Percentiles rank a stretch among this genome's conserved stretches.
These are phyloP conservation scores for Fallopia convolvulus DNA, from an alignment of 148 eudicot species.

Conservation along the genomic window DNA sequence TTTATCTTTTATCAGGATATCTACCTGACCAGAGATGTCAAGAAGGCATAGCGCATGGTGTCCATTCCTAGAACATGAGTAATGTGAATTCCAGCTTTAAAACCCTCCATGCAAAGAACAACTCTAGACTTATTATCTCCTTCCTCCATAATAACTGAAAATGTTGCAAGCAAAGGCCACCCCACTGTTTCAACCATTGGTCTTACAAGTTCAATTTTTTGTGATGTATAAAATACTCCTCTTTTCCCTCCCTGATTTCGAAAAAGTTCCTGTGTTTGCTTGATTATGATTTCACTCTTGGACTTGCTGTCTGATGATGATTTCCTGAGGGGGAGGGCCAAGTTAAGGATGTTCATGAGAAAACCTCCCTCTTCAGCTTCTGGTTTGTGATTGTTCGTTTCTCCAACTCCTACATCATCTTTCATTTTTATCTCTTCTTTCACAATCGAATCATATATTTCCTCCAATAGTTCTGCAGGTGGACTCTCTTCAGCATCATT, in stretches of 20 bases:
- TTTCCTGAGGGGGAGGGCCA: slow-evolving; percentile 74
- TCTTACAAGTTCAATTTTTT: slow-evolving; percentile 71
- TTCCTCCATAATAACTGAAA: slow-evolving; percentile 96
- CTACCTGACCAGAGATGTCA: slow-evolving; percentile 88
- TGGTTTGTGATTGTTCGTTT: slow-evolving; percentile 61
- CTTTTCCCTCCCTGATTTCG: slow-evolving; percentile 66
- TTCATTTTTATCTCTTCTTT: slow-evolving; percentile 96
- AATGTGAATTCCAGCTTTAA: slow-evolving; percentile 87
- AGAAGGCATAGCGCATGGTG: slow-evolving; percentile 97
- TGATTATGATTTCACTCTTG: slow-evolving; percentile 79
- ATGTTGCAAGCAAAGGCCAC: slow-evolving; percentile 98
- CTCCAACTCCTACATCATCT: slow-evolving; percentile 53
- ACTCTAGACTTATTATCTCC: slow-evolving; percentile 87
- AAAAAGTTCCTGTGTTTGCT: slow-evolving; percentile 78
- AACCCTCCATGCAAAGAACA: slow-evolving; percentile 92
- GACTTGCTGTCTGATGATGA: slow-evolving; percentile 55
- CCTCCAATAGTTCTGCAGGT: slow-evolving; percentile 78
- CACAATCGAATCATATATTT: slow-evolving; percentile 89
- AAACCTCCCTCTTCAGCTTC: slow-evolving; percentile 83
- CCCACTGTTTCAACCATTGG: slow-evolving; percentile 99
- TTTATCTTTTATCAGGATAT: not conserved
- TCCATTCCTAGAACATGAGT: slow-evolving; percentile 94
- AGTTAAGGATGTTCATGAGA: slow-evolving; percentile 86
- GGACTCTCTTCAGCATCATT: slow-evolving; percentile 86
- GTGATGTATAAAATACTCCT: slow-evolving; percentile 82